Conservation (phyloP, 2,329 filamentous ascomycete species). For the Colletotrichum sidae region DNA sequence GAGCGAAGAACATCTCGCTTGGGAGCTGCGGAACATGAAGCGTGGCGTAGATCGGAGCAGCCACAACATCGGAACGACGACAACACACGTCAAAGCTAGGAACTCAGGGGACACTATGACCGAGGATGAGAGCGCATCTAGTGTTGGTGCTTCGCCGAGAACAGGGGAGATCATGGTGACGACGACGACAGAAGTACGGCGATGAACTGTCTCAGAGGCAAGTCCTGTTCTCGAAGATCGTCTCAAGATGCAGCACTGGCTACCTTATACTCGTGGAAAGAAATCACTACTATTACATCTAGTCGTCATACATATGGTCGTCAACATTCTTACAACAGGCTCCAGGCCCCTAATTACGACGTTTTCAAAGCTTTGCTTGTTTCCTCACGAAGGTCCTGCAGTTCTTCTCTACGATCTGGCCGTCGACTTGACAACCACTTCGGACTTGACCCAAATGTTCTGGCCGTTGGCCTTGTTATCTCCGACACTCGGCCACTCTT, state of each 20-base stretch:
- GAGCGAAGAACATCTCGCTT: conserved; percentile 39
- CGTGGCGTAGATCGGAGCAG: background rate
- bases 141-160: too few species aligned
- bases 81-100: background rate
- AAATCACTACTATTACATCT: too few species aligned
- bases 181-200: background rate
- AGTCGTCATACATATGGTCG: too few species aligned
- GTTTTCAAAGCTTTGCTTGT: too few species aligned
- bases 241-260: too few species aligned
- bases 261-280: too few species aligned
- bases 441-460: conserved; percentile 31
- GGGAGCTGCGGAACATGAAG: conserved; percentile 24
- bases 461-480: conserved; percentile 2
- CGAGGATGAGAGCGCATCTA: background rate
- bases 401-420: background rate
- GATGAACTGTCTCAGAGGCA: too few species aligned
- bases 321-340: too few species aligned
- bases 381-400: too few species aligned
- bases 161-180: background rate
- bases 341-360: too few species aligned
- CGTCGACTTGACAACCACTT: conserved; percentile 29
- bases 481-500: conserved; percentile 11
- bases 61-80: background rate
- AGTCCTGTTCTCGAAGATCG: too few species aligned
- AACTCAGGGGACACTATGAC: background rate